Evolutionary conservation across 2,329 filamentous ascomycete genomes (phyloP), one percentile per base, ranked within the genome.

Genomic region (Bimuria novae-zelandiae): DNA sequence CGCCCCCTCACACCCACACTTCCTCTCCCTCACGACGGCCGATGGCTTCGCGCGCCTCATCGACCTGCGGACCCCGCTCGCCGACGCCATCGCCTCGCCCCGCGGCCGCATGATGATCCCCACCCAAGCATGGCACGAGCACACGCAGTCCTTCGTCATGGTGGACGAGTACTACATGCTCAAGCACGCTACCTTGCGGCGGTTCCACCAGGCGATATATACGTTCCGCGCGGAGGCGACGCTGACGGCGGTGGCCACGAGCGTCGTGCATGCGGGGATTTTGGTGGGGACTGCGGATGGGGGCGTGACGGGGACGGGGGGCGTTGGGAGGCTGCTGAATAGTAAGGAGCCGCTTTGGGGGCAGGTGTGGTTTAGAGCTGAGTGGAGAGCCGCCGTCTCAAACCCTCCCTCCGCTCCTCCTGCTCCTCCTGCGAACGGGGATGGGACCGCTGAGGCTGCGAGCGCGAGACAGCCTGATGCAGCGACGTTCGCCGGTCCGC

Each of bases 321-420:
- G 82, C 0, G 64, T 84, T 30, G 74, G 76, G 8, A 77, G 80
- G 37, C 65, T 84, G 2, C 57, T 82, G 16, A 79, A 80, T 50
- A 68, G 74, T 12, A 84, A 82, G 56, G 75, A 76, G 8, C 71
- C 75, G 7, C 76, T 79, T 10, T 83, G 77, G 74, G 77, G 83
- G 52, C 81, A 84, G 56, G 78, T 72, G 6, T 84, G 83, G 80
- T 85, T 85, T 58, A 67, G 73, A 21, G 82, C 85, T 59, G 82
- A 85, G 50, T 87, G 82, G 82, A 64, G 76, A 17, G 3, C 54
- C n/a, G 53, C 59, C 0, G n/a, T n/a, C n/a, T n/a, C n/a, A n/a
- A n/a, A n/a, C n/a, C n/a, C n/a, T n/a, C n/a, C n/a, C n/a, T n/a
- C n/a, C n/a, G n/a, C n/a, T n/a, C n/a, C n/a, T n/a, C n/a, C n/a